Percentiles rank a stretch among this genome's conserved stretches.
phyloP scores from a whole-genome alignment of 176 grass and related monocot genomes.

The Areca catechu region DNA sequence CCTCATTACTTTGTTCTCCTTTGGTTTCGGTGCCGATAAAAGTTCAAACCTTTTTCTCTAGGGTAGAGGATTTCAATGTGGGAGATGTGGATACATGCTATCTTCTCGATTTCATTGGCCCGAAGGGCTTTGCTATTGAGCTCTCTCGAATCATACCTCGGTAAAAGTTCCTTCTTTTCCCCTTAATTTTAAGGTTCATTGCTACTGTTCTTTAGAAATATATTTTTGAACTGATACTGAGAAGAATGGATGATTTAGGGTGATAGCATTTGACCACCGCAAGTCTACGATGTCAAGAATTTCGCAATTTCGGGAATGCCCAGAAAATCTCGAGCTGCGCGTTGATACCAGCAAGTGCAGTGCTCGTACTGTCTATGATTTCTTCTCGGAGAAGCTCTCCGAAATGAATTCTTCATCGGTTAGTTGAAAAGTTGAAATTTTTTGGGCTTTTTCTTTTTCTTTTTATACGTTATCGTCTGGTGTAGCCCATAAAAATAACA shows the following conservation, averaged over 20 bases:
- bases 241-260: conserved; percentile 20
- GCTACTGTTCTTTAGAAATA: too few species aligned
- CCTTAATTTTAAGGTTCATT: not conserved
- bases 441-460: not conserved
- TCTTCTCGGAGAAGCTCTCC: conserved; percentile 47
- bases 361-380: conserved; percentile 54
- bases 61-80: conserved; percentile 47
- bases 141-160: conserved; percentile 47
- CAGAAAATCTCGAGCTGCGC: conserved; percentile 60
- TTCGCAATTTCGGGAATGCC: conserved; percentile 28
- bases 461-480: not conserved
- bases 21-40: not conserved
- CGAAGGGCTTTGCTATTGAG: conserved; percentile 49
- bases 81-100: conserved; percentile 56
- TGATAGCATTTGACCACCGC: conserved; percentile 79
- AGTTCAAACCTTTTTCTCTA: conserved; percentile 1
- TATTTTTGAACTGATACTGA: too few species aligned
- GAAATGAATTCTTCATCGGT: conserved; percentile 19
- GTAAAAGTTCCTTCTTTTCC: conserved; percentile 21
- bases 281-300: conserved; percentile 42
- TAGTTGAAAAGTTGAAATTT: conserved; percentile 21
- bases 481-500: too few species aligned
- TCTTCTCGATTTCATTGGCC: conserved; percentile 82
- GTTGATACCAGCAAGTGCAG: conserved; percentile 52
- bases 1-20: not conserved